Evolutionary conservation across 2,329 filamentous ascomycete species (phyloP).

Genomic region (Pseudogymnoascus sp.): DNA sequence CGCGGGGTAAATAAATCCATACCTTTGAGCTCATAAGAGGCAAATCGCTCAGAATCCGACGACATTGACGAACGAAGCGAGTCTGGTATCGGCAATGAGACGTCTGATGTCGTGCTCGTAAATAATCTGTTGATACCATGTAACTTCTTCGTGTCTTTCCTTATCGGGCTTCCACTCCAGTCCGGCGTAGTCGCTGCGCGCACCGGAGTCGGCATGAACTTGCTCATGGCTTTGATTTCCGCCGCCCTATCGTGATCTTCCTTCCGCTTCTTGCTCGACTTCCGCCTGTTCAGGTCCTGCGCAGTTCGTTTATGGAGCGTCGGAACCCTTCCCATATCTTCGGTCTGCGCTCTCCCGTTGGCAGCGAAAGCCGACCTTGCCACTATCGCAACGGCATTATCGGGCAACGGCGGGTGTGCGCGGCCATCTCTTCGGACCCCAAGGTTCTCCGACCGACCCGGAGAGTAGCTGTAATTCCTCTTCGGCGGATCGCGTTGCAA

Average conservation of each 20-base stretch:
- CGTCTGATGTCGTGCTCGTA: slow-evolving; percentile 51
- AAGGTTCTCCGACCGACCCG: slow-evolving; percentile 50
- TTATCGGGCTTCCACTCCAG: slow-evolving; percentile 52
- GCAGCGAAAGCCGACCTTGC: slow-evolving; percentile 26
- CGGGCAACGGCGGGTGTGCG: slow-evolving; percentile 23
- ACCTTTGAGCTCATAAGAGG: slow-evolving; percentile 70
- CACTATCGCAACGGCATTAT: slow-evolving; percentile 20
- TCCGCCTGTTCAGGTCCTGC: slow-evolving; percentile 57
- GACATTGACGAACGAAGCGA: slow-evolving; percentile 74
- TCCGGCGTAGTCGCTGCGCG: slow-evolving; percentile 54
- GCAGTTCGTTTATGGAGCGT: slow-evolving; percentile 56
- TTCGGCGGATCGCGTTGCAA: slow-evolving; percentile 39
- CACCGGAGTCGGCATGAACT: slow-evolving; percentile 53
- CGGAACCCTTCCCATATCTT: slow-evolving; percentile 39
- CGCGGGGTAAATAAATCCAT: slow-evolving; percentile 78
- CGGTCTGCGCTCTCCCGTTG: slow-evolving; percentile 23
- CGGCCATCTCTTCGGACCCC: slow-evolving; percentile 30
- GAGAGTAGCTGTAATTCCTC: slow-evolving; percentile 56
- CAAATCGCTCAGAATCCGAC: slow-evolving; percentile 61
- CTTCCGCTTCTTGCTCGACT: slow-evolving; percentile 69
- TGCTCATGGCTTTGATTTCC: slow-evolving; percentile 80
- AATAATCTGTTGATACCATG: slow-evolving; percentile 49
- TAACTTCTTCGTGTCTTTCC: slow-evolving; percentile 59
- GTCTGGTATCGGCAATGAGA: slow-evolving; percentile 66
- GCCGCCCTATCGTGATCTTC: slow-evolving; percentile 73